Base-by-base conservation (phyloP, 208 protist genomes). In the Trypanosoma scelopori region DNA sequence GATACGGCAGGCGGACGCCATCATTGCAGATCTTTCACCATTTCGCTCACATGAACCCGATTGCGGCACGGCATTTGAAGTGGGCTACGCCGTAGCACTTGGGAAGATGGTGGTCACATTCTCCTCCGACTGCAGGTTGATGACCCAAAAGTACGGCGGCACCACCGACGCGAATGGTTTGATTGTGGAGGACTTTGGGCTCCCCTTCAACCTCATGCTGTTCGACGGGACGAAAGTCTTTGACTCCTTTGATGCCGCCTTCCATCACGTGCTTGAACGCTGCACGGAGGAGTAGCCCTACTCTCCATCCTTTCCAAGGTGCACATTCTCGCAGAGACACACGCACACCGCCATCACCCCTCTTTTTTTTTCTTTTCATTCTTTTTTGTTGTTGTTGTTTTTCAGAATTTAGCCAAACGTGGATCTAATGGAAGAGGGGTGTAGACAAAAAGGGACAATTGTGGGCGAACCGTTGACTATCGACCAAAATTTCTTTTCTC, bases 171-270 rank as follows among this genome's bases (percentile, higher is more conserved):
- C 55, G 22, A 59, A 81, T 28, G 84, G 84, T 7, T 52, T 80
- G 22, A 55, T 22, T 7, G 78, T 91, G 22, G 84, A 94, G 62
- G 63, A 89, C 49, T 93, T 93, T 58, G 69, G 69, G 0, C 73
- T 93, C 30, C 87, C 87, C 11, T 91, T 91, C 63, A 93, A 93
- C 59, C 68, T 93, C 15, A 93, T 93, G 87, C 77, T 93, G 0
- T 47, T 56, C n/a, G 82, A 91, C 50, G 78, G 67, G 0, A 79
- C 71, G 20, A 51, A 66, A 9, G 69, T 93, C 9, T 91, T 89
- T 47, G 53, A 53, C 42, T 87, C 84, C 11, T 93, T 93, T 55
- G 81, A 90, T 11, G 72, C 63, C 9, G 87, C 87, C 13, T 93
- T 93, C 62, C 56, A 59, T 0, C 52, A 88, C 55, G 90, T 83